Evolutionary conservation across 345 rosid genomes (phyloP).

Genomic region (Sonneratia alba): DNA sequence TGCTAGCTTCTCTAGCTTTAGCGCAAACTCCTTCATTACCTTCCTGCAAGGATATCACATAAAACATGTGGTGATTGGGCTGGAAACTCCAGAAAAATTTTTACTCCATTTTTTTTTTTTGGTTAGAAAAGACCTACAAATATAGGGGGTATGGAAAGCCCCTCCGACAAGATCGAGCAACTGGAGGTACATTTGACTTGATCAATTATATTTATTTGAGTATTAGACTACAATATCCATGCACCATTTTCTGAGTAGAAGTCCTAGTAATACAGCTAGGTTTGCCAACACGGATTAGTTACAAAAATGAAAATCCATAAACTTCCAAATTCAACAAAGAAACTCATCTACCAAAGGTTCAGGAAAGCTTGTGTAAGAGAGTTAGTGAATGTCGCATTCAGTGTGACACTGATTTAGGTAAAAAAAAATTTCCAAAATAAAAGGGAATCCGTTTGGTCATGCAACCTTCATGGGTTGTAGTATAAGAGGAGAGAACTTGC

Average conservation of each 20-base stretch:
- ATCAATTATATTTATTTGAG: too few relatives aligned
- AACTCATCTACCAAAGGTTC: neutral
- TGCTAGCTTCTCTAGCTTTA: slow-evolving; percentile 48
- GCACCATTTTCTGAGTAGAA: too few relatives aligned
- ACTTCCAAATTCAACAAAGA: neutral
- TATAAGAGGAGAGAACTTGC: slow-evolving; percentile 12
- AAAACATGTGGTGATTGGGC: neutral
- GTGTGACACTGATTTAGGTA: neutral
- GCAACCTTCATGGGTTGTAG: neutral
- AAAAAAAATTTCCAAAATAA: neutral
- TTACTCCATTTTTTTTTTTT: too few relatives aligned
- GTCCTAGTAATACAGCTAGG: too few relatives aligned
- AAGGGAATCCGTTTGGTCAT: neutral
- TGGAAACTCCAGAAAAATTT: neutral
- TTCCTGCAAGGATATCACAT: slow-evolving; percentile 20
- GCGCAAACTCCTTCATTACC: slow-evolving; percentile 51
- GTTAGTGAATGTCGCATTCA: neutral
- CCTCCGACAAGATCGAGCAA: too few relatives aligned
- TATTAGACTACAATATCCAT: too few relatives aligned
- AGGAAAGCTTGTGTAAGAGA: neutral
- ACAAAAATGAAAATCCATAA: neutral
- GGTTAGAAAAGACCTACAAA: too few relatives aligned
- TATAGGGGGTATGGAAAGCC: too few relatives aligned
- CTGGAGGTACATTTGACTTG: too few relatives aligned
- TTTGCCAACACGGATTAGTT: too few relatives aligned